A percentile compares a stretch with the other conserved stretches of the same genome.
These are phyloP conservation scores for Neurospora sp. DNA, from an alignment of 495 filamentous ascomycete species.

Conservation along the genomic window DNA sequence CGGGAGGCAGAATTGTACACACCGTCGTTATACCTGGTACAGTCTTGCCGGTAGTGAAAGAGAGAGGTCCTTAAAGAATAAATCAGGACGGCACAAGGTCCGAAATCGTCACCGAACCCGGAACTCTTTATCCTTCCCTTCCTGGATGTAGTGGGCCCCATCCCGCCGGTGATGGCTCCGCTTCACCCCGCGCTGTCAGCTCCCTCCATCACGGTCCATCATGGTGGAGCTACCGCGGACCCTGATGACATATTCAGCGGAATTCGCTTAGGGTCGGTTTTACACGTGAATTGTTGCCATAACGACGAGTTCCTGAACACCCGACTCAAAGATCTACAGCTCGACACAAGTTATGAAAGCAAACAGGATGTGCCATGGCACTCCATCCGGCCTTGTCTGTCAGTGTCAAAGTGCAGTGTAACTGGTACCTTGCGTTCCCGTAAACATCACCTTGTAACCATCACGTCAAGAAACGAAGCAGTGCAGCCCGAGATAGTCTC, in stretches of 20 bases:
- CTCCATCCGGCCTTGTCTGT: background rate
- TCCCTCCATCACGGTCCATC: background rate
- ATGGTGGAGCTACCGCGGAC: background rate
- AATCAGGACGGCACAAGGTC: background rate
- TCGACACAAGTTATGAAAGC: background rate
- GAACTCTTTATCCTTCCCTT: background rate
- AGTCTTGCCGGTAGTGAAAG: background rate
- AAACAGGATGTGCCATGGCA: background rate
- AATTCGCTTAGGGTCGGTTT: background rate
- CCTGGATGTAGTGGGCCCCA: background rate
- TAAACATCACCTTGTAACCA: background rate
- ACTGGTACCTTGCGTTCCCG: background rate
- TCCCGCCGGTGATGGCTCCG: background rate
- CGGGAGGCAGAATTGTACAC: background rate
- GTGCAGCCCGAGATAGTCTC: background rate
- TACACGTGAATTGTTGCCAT: background rate
- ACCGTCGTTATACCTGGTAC: background rate
- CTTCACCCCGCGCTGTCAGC: background rate
- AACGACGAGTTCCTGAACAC: background rate
- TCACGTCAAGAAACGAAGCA: background rate
- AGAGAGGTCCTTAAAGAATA: background rate
- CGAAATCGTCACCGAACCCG: background rate
- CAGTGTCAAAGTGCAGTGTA: background rate
- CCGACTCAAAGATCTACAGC: background rate
- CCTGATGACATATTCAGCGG: background rate